phyloP scores from a whole-genome alignment of 2,329 filamentous ascomycete species.

The Fonsecaea pugnacius region DNA sequence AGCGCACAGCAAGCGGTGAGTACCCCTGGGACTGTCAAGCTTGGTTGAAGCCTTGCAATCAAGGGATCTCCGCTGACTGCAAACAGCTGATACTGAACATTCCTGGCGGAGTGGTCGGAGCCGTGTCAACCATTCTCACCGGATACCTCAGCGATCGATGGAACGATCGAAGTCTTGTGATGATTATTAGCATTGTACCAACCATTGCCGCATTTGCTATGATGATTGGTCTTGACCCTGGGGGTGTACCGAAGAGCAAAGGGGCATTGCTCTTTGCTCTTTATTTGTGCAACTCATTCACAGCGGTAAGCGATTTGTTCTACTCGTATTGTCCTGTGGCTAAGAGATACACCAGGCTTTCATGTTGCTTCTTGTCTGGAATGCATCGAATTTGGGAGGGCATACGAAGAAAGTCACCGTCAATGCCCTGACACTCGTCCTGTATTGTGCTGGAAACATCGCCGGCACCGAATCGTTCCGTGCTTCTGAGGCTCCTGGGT shows the following conservation, averaged over 20 bases:
- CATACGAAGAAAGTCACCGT: constrained; percentile 56
- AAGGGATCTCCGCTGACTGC: neutral
- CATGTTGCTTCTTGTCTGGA: constrained; percentile 54
- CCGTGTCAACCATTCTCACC: constrained; percentile 48
- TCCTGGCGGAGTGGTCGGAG: constrained; percentile 51
- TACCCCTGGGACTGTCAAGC: neutral
- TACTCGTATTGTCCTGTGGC: neutral
- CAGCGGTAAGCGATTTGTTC: constrained; percentile 37
- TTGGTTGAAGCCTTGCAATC: neutral
- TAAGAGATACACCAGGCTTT: constrained; percentile 38
- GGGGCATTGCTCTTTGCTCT: constrained; percentile 49
- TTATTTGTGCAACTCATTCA: constrained; percentile 52
- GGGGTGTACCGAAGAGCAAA: constrained; percentile 46
- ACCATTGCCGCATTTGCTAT: constrained; percentile 52
- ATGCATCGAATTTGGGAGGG: constrained; percentile 53
- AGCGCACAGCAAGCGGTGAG: constrained; percentile 45
- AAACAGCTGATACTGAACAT: constrained; percentile 48
- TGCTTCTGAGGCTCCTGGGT: constrained; percentile 48
- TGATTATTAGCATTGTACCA: constrained; percentile 52
- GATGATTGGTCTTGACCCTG: constrained; percentile 35
- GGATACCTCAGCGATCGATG: constrained; percentile 47
- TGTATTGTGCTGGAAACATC: constrained; percentile 51
- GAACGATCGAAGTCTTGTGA: constrained; percentile 50
- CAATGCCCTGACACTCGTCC: constrained; percentile 48
- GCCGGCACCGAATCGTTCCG: constrained; percentile 52